A percentile compares a stretch with the other conserved stretches of the same genome.
These are phyloP conservation scores for Nannizzia gypsea DNA, from an alignment of 2,329 filamentous ascomycete genomes.

Conservation along the genomic window DNA sequence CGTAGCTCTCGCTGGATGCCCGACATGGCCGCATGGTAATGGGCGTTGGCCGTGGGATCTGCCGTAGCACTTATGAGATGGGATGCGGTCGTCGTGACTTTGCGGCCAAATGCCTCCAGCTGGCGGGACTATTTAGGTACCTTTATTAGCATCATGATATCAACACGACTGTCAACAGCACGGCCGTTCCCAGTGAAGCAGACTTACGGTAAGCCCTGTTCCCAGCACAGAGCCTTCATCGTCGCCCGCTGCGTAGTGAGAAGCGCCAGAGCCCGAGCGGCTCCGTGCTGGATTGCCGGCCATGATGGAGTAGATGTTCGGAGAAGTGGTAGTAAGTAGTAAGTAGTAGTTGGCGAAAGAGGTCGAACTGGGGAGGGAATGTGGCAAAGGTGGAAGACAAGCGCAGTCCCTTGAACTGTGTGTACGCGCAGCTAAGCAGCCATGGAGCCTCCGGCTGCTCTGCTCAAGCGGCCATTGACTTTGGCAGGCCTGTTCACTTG, in stretches of 20 bases:
- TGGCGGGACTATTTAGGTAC: slow-evolving; percentile 57
- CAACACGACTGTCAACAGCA: no score
- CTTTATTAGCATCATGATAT: no score
- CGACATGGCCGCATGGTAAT: slow-evolving; percentile 78
- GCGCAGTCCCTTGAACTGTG: neutral
- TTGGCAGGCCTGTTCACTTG: no score
- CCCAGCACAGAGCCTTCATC: slow-evolving; percentile 33
- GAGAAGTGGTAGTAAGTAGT: no score
- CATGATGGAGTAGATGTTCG: slow-evolving; percentile 26
- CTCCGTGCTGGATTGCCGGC: slow-evolving; percentile 34
- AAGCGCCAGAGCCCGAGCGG: slow-evolving; percentile 32
- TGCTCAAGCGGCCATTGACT: neutral
- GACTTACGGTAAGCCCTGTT: slow-evolving; percentile 37
- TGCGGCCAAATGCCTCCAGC: slow-evolving; percentile 83
- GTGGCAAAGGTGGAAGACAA: no score
- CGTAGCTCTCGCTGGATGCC: slow-evolving; percentile 83
- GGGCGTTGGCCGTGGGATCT: slow-evolving; percentile 36
- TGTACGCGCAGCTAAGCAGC: neutral
- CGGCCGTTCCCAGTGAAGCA: slow-evolving; percentile 2
- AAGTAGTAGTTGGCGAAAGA: neutral
- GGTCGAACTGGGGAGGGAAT: no score
- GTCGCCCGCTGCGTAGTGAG: slow-evolving; percentile 32
- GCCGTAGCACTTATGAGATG: slow-evolving; percentile 66
- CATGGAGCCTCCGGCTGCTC: neutral
- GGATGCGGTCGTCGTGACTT: slow-evolving; percentile 84